Conservation (phyloP, 495 filamentous ascomycete genomes). For the Evernia prunastri region DNA sequence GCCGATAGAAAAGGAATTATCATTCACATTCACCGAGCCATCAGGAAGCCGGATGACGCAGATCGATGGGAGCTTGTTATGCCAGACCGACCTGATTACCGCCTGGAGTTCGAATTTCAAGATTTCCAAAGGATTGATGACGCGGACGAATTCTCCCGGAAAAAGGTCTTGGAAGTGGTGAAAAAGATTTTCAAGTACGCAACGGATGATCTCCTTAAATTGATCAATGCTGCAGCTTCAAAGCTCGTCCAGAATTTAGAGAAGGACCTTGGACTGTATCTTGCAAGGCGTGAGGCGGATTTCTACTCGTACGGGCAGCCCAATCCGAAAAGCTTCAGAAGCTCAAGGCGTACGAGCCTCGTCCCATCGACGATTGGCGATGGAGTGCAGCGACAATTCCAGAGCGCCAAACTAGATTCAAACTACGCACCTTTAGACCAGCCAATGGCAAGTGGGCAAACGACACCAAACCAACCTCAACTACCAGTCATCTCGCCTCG, state of each 20-base stretch:
- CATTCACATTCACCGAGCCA: slow-evolving; percentile 2
- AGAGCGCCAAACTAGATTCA: background rate
- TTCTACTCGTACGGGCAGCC: background rate
- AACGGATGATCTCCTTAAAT: background rate
- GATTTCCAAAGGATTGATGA: background rate
- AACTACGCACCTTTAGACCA: too few relatives aligned
- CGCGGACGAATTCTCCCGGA: background rate
- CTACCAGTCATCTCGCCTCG: too few relatives aligned
- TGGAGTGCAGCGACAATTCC: background rate
- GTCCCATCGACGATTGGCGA: background rate
- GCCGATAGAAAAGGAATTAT: slow-evolving; percentile 3
- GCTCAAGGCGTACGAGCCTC: background rate
- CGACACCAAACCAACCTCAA: background rate
- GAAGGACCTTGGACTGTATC: background rate
- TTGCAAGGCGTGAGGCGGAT: background rate
- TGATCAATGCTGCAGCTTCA: slow-evolving; percentile 4
- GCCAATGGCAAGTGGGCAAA: background rate
- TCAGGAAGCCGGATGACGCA: background rate
- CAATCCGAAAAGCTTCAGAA: too few relatives aligned
- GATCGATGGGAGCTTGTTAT: background rate
- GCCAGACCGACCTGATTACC: background rate
- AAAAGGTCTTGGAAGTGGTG: background rate
- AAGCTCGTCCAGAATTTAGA: background rate
- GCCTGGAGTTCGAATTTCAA: slow-evolving; percentile 1
- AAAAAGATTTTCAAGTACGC: background rate